Evolutionary conservation across 169 alveolate genomes (phyloP), one percentile per base, ranked within the genome.

Genomic region (Plasmodium chabaudi): DNA sequence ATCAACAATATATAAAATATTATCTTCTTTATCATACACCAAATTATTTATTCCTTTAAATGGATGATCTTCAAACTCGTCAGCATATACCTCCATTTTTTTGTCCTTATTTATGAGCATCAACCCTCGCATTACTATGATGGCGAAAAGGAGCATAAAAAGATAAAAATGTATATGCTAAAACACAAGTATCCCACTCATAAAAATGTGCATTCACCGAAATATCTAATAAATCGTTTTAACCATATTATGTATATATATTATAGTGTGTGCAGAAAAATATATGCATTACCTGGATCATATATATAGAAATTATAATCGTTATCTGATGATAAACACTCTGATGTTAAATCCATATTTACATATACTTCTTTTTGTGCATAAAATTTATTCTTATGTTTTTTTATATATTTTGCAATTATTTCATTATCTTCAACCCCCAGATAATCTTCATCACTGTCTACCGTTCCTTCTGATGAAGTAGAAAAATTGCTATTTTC

Each of bases 281-380:
- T 49, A 9, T 51, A 12, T 49, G 9, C 13, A 55, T 84, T 86
- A 86, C 91, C 60, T 47, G 91, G 91, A 39, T 86, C 72, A 53
- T 69, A 86, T 46, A 86, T 67, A 61, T 71, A 86, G 75, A 70
- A 86, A 73, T 70, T 71, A 72, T 56, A 69, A 60, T 68, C 87
- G 67, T 70, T 71, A 63, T 86, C 91, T 25, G 91, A 53, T 46
- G 87, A 86, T 59, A 86, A 71, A 44, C 91, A 86, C 13, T 70
- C 74, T 42, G 87, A 39, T 34, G 72, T 55, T 57, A 86, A 34
- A 47, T 71, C 91, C 17, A 46, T 57, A 46, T 51, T 86, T 25
- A 69, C 13, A 34, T 86, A 86, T 71, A 12, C 39, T 42, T 86
- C 91, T 59, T 72, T 59, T 59, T 86, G 55, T 21, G 51, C 71